Base-by-base conservation (phyloP, 192 early-diverging fungal species). In the Linnemannia elongata region DNA sequence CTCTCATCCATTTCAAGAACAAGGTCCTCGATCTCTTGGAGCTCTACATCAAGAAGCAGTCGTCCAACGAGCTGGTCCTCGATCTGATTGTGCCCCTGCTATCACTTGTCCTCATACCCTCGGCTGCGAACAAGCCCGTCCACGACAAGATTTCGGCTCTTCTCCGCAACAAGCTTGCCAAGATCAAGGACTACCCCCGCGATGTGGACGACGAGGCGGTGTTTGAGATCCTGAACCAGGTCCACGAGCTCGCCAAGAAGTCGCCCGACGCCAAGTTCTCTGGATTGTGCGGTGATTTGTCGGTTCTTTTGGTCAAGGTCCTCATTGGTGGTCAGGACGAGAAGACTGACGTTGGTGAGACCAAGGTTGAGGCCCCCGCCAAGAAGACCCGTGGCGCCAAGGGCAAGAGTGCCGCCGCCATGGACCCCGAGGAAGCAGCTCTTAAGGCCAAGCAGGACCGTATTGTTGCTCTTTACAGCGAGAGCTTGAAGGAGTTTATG, bases 1-100 rank as follows among this genome's bases (percentile, higher is more conserved):
- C 93, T 72, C 88, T 98, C 30, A 89, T 96, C 49, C 94, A 99
- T 89, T 97, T 99, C 82, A 97, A 97, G 90, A 93, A 97, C 85
- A 96, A 96, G 54, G 95, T 96, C 1, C 89, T 97, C 57, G 97
- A 97, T 82, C 85, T 99, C 39, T 83, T 97, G 70, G 94, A 96
- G 38, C 92, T 95, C 45, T 97, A 95, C 85, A 83, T 96, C 78
- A 88, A 91, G 72, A 93, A 92, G 79, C 90, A 93, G 85, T 90
- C 95, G 1, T 86, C 90, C 60, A 93, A 89, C 85, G 92, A 94
- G 73, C 92, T 99, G 38, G 90, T 96, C 6, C 78, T 99, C 68
- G 91, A 91, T 49, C 76, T 95, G 73, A 92, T 97, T 77, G 88
- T 93, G 15, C 94, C 94, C n/a, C 83, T 97, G 36, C 80, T 97